Conservation (phyloP, 306 rosid genomes). For the Glycine soja region DNA sequence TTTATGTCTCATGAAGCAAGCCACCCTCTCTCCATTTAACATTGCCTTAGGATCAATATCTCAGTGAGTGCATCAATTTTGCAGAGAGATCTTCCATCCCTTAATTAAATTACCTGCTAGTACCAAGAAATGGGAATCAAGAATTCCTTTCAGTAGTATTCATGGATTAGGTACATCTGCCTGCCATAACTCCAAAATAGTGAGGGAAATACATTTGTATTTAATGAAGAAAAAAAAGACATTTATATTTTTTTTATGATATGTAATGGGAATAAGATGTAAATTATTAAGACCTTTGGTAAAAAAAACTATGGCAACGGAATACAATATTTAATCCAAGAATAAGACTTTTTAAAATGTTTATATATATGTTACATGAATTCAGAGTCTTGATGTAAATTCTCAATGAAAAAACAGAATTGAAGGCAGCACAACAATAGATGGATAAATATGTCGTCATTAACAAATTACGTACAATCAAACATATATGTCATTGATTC, state of each 20-base stretch:
- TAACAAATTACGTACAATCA: background rate
- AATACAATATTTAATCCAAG: too few species aligned
- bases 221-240: background rate
- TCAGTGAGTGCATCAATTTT: constrained; percentile 46
- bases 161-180: constrained; percentile 2
- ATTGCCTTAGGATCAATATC: constrained; percentile 50
- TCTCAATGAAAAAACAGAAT: background rate
- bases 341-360: too few species aligned
- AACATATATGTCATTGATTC: background rate
- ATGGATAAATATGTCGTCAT: background rate
- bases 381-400: background rate
- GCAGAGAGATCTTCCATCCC: constrained; percentile 29
- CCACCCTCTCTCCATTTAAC: background rate
- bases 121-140: background rate
- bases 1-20: constrained; percentile 25
- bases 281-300: background rate
- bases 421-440: background rate
- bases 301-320: too few species aligned
- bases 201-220: background rate
- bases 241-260: background rate
- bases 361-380: background rate
- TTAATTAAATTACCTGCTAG: constrained; percentile 1
- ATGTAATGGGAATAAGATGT: background rate
- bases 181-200: constrained; percentile 21
- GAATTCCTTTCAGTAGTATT: too few species aligned